These are phyloP conservation scores for Brettanomyces nanus DNA, from an alignment of 805 yeast genomes.

Conservation along the genomic window DNA sequence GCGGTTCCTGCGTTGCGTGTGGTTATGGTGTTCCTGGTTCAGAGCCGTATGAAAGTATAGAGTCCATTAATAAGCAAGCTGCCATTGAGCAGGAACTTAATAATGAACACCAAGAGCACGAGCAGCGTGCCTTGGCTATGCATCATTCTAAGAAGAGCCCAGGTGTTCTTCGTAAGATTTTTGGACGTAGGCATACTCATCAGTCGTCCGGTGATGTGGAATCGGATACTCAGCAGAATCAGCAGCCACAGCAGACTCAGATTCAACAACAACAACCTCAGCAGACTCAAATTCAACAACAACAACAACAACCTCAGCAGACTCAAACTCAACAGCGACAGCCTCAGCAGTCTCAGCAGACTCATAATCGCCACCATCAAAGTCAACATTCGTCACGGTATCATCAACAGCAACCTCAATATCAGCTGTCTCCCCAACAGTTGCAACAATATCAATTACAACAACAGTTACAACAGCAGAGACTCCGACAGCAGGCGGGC, in stretches of 20 bases:
- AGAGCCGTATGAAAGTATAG: constrained; percentile 1
- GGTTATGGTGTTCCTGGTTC: constrained; percentile 17
- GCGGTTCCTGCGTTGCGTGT: constrained; percentile 22
- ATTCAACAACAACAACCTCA: constrained; percentile 2
- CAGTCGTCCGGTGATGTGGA: constrained; percentile 7
- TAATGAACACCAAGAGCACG: not conserved
- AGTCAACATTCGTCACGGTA: constrained; percentile 1
- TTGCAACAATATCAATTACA: constrained; percentile 6
- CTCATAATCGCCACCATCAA: not conserved
- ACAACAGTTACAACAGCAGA: constrained; percentile 5
- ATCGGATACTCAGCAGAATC: not conserved
- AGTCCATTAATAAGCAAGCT: constrained; percentile 1
- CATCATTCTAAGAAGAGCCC: constrained; percentile 3
- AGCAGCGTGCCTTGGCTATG: not conserved
- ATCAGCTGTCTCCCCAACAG: constrained; percentile 6
- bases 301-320: constrained; percentile 5
- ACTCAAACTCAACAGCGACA: constrained; percentile 4
- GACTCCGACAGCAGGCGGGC: not conserved
- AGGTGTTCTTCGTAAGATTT: constrained; percentile 11
- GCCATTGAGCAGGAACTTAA: constrained; percentile 1
- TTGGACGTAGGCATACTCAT: constrained; percentile 8
- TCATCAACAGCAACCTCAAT: constrained; percentile 6
- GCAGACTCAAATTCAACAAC: not conserved
- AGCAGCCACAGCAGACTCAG: not conserved
- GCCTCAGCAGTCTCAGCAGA: constrained; percentile 1